A percentile compares a stretch with the other conserved stretches of the same genome.
Conservation (phyloP, 768 basidiomycete species). For the Leccinellum luteum region DNA sequence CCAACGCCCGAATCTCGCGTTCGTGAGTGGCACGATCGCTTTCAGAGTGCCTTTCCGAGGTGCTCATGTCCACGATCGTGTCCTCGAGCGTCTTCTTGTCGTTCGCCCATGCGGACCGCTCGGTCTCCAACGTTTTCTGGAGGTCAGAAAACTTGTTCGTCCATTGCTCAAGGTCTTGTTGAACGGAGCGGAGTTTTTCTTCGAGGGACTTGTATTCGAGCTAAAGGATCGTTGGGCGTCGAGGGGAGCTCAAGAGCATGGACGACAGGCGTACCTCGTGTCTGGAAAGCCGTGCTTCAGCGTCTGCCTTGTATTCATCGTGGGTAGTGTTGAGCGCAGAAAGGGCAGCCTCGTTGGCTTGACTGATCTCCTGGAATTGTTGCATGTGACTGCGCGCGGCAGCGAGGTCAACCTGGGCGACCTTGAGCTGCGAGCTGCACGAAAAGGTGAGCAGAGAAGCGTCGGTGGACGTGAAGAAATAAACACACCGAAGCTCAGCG, state of each 20-base stretch:
- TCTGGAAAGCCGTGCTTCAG: slow-evolving; percentile 63
- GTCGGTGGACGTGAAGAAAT: not conserved
- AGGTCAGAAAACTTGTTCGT: slow-evolving; percentile 52
- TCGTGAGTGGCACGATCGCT: slow-evolving; percentile 63
- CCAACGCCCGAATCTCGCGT: slow-evolving; percentile 61
- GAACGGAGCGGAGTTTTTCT: slow-evolving; percentile 53
- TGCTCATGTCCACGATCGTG: slow-evolving; percentile 76
- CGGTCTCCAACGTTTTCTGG: slow-evolving; percentile 63
- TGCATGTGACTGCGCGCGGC: slow-evolving; percentile 69
- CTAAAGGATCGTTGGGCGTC: slow-evolving; percentile 34
- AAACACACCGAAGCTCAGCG: slow-evolving; percentile 72
- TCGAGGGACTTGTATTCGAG: slow-evolving; percentile 62
- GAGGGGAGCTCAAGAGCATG: not conserved
- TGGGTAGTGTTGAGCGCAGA: slow-evolving; percentile 65
- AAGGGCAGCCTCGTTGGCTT: slow-evolving; percentile 77
- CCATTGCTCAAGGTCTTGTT: slow-evolving; percentile 52
- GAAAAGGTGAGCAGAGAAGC: not conserved
- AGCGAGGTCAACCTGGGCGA: slow-evolving; percentile 73
- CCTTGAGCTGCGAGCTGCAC: slow-evolving; percentile 69
- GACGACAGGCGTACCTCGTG: slow-evolving; percentile 52
- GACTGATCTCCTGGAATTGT: slow-evolving; percentile 85
- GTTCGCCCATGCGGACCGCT: slow-evolving; percentile 65
- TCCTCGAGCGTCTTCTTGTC: slow-evolving; percentile 85
- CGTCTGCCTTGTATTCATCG: slow-evolving; percentile 75
- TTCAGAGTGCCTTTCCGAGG: slow-evolving; percentile 66